Base-by-base conservation (phyloP, 2,329 filamentous ascomycete genomes). In the Penicillium sclerotigenum region DNA sequence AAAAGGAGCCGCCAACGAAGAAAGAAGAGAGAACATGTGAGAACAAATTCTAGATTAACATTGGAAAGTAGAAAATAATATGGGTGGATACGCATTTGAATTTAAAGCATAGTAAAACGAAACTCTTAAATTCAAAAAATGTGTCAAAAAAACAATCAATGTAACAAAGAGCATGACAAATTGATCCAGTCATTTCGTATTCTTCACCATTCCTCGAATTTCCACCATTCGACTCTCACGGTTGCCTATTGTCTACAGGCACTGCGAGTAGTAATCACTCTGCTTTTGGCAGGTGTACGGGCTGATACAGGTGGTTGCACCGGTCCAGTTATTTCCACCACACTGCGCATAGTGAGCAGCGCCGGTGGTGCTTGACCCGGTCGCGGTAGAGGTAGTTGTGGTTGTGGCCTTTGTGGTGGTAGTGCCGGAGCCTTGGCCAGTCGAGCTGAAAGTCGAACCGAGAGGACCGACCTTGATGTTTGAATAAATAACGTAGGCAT, bases 381-480 rank as follows among this genome's bases (percentile, higher is more conserved):
- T 40, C 1, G 54, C 41, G 16, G 43, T 58, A 7, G 61, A 60
- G 3, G 57, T 58, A 3, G 50, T 58, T 3, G 49, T 56, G 13
- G 60, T 54, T 7, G 54, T 54, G 28, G 46, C 47, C 4, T 20
- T 47, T 20, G 45, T 47, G 38, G 57, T 56, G 37, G 57, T 59
- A n/a, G 54, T 51, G 22, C 57, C 29, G n/a, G 52, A 51, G n/a
- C 57, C 37, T 16, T 47, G 42, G 40, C 20, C 34, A 11, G 26
- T 37, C 5, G 59, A 56, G 28, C 24, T 57, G 57, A 62, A 83
- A 65, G 83, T 85, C 48, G 79, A 81, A 67, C 77, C 77, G 65
- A 85, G 80, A 55, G 80, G 76, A 41, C 82, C 83, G 63, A 81
- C 79, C 72, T 79, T 79, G 77, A 84, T 83, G 76, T 83, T 83